A percentile compares a stretch with the other conserved stretches of the same genome.
phyloP scores from a whole-genome alignment of 108 stramenopile species.

The Ochromonas danica region DNA sequence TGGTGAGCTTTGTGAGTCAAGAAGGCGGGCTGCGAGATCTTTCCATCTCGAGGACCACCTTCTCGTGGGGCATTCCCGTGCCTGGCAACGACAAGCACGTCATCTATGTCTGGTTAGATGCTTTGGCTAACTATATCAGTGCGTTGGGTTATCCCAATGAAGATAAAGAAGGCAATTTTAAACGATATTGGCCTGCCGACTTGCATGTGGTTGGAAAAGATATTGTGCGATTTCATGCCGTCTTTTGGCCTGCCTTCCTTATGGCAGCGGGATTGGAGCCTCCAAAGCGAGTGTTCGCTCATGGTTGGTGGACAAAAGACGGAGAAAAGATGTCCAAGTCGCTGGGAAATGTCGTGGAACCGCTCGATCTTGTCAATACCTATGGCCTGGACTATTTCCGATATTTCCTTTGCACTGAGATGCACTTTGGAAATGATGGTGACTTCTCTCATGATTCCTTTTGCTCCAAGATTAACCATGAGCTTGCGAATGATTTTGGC shows the following conservation, averaged over 20 bases:
- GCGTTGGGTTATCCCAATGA: slow-evolving; percentile 78
- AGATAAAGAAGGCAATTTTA: slow-evolving; percentile 22
- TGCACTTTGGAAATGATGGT: slow-evolving; percentile 86
- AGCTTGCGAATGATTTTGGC: slow-evolving; percentile 89
- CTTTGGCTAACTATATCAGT: slow-evolving; percentile 90
- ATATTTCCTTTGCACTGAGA: slow-evolving; percentile 84
- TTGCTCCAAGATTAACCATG: slow-evolving; percentile 87
- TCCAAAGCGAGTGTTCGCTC: slow-evolving; percentile 58
- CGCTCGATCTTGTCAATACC: slow-evolving; percentile 80
- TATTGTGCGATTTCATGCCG: slow-evolving; percentile 96
- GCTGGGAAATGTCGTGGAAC: slow-evolving; percentile 95
- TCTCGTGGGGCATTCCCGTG: slow-evolving; percentile 89
- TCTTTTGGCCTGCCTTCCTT: slow-evolving; percentile 97
- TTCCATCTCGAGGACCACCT: slow-evolving; percentile 88
- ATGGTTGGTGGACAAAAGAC: slow-evolving; percentile 57
- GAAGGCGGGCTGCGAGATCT: slow-evolving; percentile 78
- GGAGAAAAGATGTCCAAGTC: slow-evolving; percentile 98
- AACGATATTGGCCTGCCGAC: slow-evolving; percentile 87
- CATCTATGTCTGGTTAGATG: slow-evolving; percentile 99
- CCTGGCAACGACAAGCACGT: slow-evolving; percentile 82
- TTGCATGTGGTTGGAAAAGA: slow-evolving; percentile 98
- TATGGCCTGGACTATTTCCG: slow-evolving; percentile 89
- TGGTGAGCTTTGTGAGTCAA: slow-evolving; percentile 71
- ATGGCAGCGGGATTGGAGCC: slow-evolving; percentile 86
- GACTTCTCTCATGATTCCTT: slow-evolving; percentile 76